A percentile compares a stretch with the other conserved stretches of the same genome.
These are phyloP conservation scores for Polytrichum commune DNA, from an alignment of 225 moss, liverwort and hornwort species.

Conservation along the genomic window DNA sequence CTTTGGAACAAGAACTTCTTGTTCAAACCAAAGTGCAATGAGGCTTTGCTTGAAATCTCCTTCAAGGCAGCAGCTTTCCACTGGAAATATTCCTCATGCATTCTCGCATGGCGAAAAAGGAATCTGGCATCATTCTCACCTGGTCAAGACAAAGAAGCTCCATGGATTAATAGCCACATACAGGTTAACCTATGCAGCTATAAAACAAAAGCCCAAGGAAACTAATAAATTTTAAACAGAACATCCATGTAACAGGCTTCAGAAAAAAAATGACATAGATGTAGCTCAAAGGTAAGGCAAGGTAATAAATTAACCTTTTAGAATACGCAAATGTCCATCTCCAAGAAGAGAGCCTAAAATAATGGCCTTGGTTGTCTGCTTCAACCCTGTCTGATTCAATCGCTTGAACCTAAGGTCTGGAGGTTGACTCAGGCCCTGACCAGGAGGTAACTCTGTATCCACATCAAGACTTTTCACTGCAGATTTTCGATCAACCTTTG, in stretches of 20 bases:
- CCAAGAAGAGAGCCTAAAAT: slow-evolving; percentile 50
- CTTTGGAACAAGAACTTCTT: slow-evolving; percentile 51
- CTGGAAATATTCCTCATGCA: slow-evolving; percentile 49
- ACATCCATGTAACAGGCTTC: neutral
- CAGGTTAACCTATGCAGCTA: neutral
- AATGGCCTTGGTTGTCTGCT: slow-evolving; percentile 35
- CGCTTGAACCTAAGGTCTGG: slow-evolving; percentile 44
- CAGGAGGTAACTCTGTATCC: slow-evolving; percentile 5
- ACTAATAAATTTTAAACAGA: neutral
- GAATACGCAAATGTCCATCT: slow-evolving; percentile 32
- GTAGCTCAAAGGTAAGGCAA: too few relatives aligned
- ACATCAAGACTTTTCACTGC: slow-evolving; percentile 1
- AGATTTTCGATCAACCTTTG: slow-evolving; percentile 25
- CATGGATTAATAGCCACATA: neutral
- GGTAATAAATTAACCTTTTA: slow-evolving; percentile 24
- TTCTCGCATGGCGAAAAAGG: slow-evolving; percentile 35
- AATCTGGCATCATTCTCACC: slow-evolving; percentile 56
- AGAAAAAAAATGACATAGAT: neutral
- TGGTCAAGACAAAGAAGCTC: slow-evolving; percentile 2
- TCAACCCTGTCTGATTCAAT: slow-evolving; percentile 34
- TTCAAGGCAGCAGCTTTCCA: slow-evolving; percentile 46
- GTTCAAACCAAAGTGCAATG: slow-evolving; percentile 40
- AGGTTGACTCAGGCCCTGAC: slow-evolving; percentile 8
- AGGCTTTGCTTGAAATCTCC: slow-evolving; percentile 37
- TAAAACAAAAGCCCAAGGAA: neutral